A percentile compares a stretch with the other conserved stretches of the same genome.
Evolutionary conservation across 805 yeast species (phyloP).

Genomic region (Grigorovia jiainica): DNA sequence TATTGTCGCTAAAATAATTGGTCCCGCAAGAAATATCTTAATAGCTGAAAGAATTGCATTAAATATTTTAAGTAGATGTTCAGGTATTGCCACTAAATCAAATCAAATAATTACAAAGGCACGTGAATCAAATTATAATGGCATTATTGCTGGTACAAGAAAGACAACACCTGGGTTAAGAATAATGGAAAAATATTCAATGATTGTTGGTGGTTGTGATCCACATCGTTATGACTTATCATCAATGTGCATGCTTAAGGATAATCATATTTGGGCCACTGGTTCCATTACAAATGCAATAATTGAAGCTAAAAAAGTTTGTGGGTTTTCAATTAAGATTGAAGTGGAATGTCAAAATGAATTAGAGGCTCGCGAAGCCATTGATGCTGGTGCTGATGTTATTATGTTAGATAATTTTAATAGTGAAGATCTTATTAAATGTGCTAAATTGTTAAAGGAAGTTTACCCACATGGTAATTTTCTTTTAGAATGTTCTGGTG

Average conservation of each 20-base stretch:
- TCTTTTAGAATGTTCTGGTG: slow-evolving; percentile 86
- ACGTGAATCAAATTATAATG: slow-evolving; percentile 57
- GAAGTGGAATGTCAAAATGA: slow-evolving; percentile 89
- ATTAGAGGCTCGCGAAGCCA: slow-evolving; percentile 85
- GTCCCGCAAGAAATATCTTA: slow-evolving; percentile 70
- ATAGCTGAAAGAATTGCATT: slow-evolving; percentile 81
- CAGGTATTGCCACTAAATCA: slow-evolving; percentile 82
- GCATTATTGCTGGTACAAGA: slow-evolving; percentile 90
- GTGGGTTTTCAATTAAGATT: slow-evolving; percentile 82
- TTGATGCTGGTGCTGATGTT: slow-evolving; percentile 89
- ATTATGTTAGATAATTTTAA: slow-evolving; percentile 88
- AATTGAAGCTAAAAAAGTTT: slow-evolving; percentile 59
- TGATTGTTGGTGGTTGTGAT: slow-evolving; percentile 93
- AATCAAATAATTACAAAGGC: slow-evolving; percentile 50
- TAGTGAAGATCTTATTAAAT: slow-evolving; percentile 52
- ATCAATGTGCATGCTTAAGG: slow-evolving; percentile 93
- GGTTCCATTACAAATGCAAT: slow-evolving; percentile 89
- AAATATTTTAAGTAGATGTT: slow-evolving; percentile 69
- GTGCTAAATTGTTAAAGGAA: slow-evolving; percentile 53
- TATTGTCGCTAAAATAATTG: slow-evolving; percentile 67
- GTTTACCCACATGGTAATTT: slow-evolving; percentile 47
- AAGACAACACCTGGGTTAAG: slow-evolving; percentile 97
- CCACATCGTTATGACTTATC: slow-evolving; percentile 86
- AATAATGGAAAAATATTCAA: slow-evolving; percentile 79
- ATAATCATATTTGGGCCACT: slow-evolving; percentile 86